These are phyloP conservation scores for Juncus effusus DNA, from an alignment of 176 grass and related monocot species.

Conservation along the genomic window DNA sequence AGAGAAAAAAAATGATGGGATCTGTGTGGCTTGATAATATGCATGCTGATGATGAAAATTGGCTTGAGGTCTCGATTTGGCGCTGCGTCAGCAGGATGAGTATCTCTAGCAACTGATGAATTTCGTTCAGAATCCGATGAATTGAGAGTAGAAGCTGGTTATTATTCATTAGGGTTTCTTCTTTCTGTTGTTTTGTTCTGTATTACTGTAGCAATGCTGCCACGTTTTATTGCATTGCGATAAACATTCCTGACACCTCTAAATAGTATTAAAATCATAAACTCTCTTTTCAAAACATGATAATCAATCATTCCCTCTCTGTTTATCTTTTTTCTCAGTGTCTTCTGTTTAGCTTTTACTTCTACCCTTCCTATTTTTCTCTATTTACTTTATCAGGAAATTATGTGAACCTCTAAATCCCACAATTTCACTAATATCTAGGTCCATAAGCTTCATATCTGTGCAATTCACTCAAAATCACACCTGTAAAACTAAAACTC, in stretches of 20 bases:
- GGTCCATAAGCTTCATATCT: too few relatives aligned
- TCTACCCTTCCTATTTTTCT: too few relatives aligned
- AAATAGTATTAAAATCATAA: conserved; percentile 6
- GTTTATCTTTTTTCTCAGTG: too few relatives aligned
- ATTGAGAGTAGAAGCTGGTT: too few relatives aligned
- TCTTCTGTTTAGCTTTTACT: too few relatives aligned
- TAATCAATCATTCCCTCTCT: not conserved
- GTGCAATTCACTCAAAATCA: too few relatives aligned
- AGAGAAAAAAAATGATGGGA: not conserved
- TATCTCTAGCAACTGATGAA: not conserved
- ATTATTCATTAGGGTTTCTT: conserved; percentile 12
- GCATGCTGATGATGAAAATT: conserved; percentile 8
- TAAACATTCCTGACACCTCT: not conserved
- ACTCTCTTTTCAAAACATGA: not conserved
- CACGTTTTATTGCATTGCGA: conserved; percentile 15
- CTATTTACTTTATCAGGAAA: too few relatives aligned
- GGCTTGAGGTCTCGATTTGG: not conserved
- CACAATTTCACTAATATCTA: too few relatives aligned
- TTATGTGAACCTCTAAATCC: too few relatives aligned
- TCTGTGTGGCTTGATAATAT: not conserved
- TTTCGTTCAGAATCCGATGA: not conserved
- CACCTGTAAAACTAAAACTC: too few relatives aligned
- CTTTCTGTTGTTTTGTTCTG: conserved; percentile 8
- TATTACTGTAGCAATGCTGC: conserved; percentile 41
- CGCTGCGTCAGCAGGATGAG: not conserved